Conservation (phyloP, 352 stramenopile genomes). For the Globisporangium solare region DNA sequence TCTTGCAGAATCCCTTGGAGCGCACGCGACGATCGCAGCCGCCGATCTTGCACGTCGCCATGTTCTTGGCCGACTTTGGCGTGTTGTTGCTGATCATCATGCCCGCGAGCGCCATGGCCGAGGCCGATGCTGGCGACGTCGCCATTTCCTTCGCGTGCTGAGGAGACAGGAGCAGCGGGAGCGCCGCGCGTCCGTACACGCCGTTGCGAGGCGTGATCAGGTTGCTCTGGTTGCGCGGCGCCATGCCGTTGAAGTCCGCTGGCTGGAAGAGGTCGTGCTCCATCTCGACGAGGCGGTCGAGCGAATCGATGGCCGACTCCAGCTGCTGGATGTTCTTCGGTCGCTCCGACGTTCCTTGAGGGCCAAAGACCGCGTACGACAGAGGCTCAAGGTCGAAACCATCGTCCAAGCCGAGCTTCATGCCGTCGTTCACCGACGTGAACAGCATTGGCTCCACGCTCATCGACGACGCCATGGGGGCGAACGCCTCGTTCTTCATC, state of each 20-base stretch:
- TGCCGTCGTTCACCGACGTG: constrained; percentile 14
- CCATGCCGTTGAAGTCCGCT: constrained; percentile 14
- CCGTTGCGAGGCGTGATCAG: constrained; percentile 28
- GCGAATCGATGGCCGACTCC: constrained; percentile 68
- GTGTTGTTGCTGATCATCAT: constrained; percentile 24
- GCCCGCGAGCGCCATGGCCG: constrained; percentile 25
- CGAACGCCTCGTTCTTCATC: constrained; percentile 27
- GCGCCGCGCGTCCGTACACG: constrained; percentile 25
- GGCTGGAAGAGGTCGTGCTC: constrained; percentile 57
- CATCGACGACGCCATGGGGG: constrained; percentile 21
- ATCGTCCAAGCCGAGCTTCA: constrained; percentile 46
- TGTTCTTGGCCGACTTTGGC: constrained; percentile 47
- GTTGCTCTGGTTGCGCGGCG: constrained; percentile 9
- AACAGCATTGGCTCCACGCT: constrained; percentile 73
- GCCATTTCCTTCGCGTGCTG: constrained; percentile 27
- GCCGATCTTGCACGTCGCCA: constrained; percentile 57
- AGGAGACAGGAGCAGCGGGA: constrained; percentile 34
- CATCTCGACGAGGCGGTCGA: constrained; percentile 67
- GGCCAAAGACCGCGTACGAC: constrained; percentile 54
- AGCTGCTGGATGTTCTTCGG: constrained; percentile 59
- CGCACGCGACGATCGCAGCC: constrained; percentile 61
- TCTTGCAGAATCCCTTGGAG: constrained; percentile 86
- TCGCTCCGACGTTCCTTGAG: constrained; percentile 18
- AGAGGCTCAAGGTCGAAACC: constrained; percentile 50
- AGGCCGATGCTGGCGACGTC: constrained; percentile 17